A percentile compares a stretch with the other conserved stretches of the same genome.
These are phyloP conservation scores for Echinochloa phyllopogon DNA, from an alignment of 176 grass and related monocot species.

Conservation along the genomic window DNA sequence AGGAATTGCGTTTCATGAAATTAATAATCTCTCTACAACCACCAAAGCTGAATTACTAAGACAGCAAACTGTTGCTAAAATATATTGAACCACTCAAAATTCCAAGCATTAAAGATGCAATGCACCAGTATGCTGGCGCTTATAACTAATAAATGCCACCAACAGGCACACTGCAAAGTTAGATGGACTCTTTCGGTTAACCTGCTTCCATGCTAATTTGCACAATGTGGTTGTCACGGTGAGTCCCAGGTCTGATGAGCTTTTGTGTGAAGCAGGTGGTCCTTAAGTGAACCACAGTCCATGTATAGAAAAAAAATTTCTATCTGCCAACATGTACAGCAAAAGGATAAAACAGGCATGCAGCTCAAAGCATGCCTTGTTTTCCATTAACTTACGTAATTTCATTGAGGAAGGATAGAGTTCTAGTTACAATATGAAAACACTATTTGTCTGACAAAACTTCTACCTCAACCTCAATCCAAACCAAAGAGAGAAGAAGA, in stretches of 20 bases:
- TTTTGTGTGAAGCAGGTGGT: background rate
- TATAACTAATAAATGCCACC: background rate
- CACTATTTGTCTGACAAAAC: background rate
- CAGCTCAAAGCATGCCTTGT: conserved; percentile 3
- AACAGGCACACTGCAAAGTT: conserved; percentile 6
- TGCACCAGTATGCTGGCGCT: background rate
- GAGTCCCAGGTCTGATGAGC: background rate
- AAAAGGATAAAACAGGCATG: background rate
- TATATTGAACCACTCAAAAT: background rate
- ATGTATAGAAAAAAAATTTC: background rate
- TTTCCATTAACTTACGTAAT: background rate
- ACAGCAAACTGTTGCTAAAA: background rate
- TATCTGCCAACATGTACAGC: background rate
- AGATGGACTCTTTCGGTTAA: background rate
- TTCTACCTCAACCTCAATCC: background rate
- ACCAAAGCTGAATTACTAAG: background rate
- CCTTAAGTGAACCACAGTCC: background rate
- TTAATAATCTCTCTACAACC: background rate
- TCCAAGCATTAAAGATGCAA: conserved; percentile 12
- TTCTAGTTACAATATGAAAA: background rate
- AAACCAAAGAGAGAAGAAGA: background rate
- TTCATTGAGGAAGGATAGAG: background rate
- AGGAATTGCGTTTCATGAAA: conserved; percentile 17
- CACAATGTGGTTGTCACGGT: background rate
- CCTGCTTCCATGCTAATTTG: background rate